These are phyloP conservation scores for Eucalyptus decipiens DNA, from an alignment of 345 rosid species.

Conservation along the genomic window DNA sequence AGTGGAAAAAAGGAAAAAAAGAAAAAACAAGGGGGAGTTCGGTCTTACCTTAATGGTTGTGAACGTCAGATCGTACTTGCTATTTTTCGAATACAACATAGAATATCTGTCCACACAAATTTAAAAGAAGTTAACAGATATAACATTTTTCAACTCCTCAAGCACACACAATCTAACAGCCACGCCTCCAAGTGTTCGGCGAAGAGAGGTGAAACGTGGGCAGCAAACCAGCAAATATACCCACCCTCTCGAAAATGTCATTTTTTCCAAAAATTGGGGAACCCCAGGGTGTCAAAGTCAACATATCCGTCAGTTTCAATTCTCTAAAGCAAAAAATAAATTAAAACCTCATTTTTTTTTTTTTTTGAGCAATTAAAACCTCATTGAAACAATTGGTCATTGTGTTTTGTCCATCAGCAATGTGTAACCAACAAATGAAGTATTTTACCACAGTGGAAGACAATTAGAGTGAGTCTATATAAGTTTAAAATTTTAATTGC, in stretches of 20 bases:
- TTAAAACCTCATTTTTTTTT: no score
- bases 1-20: rapidly evolving
- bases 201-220: neutral
- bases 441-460: neutral
- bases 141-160: neutral
- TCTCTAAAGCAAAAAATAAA: neutral
- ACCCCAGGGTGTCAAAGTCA: neutral
- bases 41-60: neutral
- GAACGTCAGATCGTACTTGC: neutral
- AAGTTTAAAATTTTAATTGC: neutral
- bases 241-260: neutral
- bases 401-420: neutral
- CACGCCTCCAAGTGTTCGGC: neutral
- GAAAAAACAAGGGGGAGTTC: rapidly evolving
- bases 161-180: neutral
- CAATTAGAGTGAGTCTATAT: neutral
- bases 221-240: neutral
- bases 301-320: no score
- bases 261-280: neutral
- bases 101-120: neutral
- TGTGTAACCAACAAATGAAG: neutral
- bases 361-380: no score
- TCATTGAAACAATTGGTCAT: neutral
- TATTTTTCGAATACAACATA: neutral
- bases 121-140: neutral